Conservation (phyloP, 805 yeast genomes). For the Blastobotrys attinorum region DNA sequence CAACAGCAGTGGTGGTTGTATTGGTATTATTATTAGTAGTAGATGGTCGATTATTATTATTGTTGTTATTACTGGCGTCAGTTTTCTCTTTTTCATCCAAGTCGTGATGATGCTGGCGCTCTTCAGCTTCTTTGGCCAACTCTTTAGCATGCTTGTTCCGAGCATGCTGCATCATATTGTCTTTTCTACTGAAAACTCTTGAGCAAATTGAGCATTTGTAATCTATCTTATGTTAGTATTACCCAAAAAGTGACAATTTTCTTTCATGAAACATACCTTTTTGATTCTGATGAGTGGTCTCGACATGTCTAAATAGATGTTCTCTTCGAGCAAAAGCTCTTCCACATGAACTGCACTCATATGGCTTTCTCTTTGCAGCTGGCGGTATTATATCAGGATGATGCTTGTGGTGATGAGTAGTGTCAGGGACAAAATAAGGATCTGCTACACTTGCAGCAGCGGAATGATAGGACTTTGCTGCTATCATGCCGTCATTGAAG, state of each 20-base stretch:
- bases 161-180: conserved; percentile 22
- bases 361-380: conserved; percentile 14
- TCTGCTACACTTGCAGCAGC: background rate
- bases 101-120: too few species aligned
- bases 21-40: too few species aligned
- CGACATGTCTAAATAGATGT: conserved; percentile 19
- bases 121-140: background rate
- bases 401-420: background rate
- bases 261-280: conserved; percentile 12
- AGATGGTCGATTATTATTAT: too few species aligned
- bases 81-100: too few species aligned
- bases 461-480: background rate
- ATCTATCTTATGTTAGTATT: conserved; percentile 5
- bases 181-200: conserved; percentile 19
- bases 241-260: background rate
- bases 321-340: conserved; percentile 20
- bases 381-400: background rate
- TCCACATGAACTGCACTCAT: conserved; percentile 17
- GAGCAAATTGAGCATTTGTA: conserved; percentile 16
- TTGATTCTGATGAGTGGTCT: conserved; percentile 21
- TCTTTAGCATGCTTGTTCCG: conserved; percentile 17
- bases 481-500: conserved; percentile 2
- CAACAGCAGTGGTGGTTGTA: too few species aligned
- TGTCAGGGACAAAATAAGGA: background rate
- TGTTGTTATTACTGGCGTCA: too few species aligned